Conservation (phyloP, 1,284 basidiomycete genomes). For the Sanghuangporus sanghuang region DNA sequence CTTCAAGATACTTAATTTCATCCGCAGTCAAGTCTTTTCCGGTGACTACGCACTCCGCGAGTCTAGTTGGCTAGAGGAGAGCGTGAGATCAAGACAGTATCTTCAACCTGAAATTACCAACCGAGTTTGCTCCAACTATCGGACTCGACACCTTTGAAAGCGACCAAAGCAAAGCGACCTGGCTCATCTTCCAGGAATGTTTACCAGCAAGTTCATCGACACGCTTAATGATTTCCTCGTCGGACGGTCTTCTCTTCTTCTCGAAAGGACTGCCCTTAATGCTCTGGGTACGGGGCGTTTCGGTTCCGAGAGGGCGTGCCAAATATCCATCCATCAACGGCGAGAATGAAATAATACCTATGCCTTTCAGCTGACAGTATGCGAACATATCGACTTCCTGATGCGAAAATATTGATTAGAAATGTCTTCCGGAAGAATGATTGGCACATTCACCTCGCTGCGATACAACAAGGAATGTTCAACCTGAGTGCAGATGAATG, state of each 20-base stretch:
- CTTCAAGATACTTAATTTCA: slow-evolving; percentile 14
- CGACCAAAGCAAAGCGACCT: slow-evolving; percentile 38
- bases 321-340: slow-evolving; percentile 35
- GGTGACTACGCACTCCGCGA: slow-evolving; percentile 1
- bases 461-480: slow-evolving; percentile 35
- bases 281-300: slow-evolving; percentile 23
- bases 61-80: not conserved
- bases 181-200: slow-evolving; percentile 34
- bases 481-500: slow-evolving; percentile 34
- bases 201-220: slow-evolving; percentile 38
- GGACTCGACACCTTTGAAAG: slow-evolving; percentile 33
- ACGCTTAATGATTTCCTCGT: slow-evolving; percentile 34
- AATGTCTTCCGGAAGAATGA: not conserved
- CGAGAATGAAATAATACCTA: slow-evolving; percentile 38
- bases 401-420: not conserved
- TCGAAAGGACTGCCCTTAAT: slow-evolving; percentile 28
- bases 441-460: slow-evolving; percentile 28
- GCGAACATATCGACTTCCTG: slow-evolving; percentile 43
- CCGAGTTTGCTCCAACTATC: slow-evolving; percentile 32
- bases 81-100: not conserved
- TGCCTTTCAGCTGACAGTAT: slow-evolving; percentile 41
- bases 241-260: slow-evolving; percentile 24
- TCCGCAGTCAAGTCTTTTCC: slow-evolving; percentile 7
- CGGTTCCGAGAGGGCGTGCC: slow-evolving; percentile 31
- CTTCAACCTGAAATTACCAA: not conserved